phyloP scores from a whole-genome alignment of 306 rosid genomes.

The Pueraria montana region DNA sequence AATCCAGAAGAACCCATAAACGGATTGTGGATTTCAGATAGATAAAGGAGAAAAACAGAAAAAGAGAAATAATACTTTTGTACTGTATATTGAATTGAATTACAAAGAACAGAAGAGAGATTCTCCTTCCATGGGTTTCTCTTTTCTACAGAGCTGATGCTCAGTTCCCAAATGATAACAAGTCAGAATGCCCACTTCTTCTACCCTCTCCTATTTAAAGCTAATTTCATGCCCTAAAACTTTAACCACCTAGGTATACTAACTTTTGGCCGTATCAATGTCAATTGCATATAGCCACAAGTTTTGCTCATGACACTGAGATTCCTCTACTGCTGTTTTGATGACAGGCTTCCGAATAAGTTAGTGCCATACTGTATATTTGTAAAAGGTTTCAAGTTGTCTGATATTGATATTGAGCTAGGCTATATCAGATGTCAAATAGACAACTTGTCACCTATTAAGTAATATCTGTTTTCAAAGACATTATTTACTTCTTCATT shows the following conservation, averaged over 20 bases:
- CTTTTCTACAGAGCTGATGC: conserved; percentile 15
- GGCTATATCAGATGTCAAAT: conserved; percentile 11
- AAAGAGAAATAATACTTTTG: too few relatives aligned
- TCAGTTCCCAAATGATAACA: conserved; percentile 24
- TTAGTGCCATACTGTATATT: not conserved
- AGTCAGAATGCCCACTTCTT: conserved; percentile 1
- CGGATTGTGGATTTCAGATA: too few relatives aligned
- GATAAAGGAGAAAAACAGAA: too few relatives aligned
- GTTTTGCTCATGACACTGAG: conserved; percentile 19
- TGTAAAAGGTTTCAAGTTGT: conserved; percentile 37
- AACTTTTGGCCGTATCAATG: not conserved
- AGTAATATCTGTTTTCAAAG: not conserved
- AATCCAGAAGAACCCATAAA: not conserved
- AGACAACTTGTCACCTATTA: conserved; percentile 13
- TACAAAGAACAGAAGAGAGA: not conserved
- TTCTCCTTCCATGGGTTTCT: not conserved
- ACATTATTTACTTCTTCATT: not conserved
- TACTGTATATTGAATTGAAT: not conserved
- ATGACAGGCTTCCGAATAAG: conserved; percentile 19
- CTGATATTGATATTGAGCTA: conserved; percentile 5
- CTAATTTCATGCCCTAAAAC: too few relatives aligned
- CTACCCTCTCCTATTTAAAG: not conserved
- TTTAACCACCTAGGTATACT: too few relatives aligned
- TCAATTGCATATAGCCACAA: not conserved
- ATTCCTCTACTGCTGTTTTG: conserved; percentile 35